Evolutionary conservation across 75 land plant genomes (phyloP).

Genomic region (Cupressus sempervirens): DNA sequence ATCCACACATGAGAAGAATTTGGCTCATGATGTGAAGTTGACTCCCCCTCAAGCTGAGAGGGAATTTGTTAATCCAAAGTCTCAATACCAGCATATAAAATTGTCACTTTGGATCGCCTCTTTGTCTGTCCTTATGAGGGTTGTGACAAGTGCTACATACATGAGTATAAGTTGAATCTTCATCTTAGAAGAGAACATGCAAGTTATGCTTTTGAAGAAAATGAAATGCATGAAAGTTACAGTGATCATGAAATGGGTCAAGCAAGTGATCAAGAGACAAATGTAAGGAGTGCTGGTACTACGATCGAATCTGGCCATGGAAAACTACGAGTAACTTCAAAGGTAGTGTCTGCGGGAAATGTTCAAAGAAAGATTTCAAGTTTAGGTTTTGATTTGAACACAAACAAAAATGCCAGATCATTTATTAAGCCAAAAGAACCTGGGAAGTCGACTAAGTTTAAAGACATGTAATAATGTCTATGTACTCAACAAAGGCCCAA

Average conservation of each 20-base stretch:
- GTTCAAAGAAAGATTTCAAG: slow-evolving; percentile 32
- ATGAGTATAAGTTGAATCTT: slow-evolving; percentile 94
- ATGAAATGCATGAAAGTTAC: slow-evolving; percentile 29
- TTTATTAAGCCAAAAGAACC: slow-evolving; percentile 31
- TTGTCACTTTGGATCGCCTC: slow-evolving; percentile 66
- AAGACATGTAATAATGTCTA: no score
- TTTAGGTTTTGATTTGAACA: slow-evolving; percentile 11
- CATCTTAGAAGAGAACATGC: slow-evolving; percentile 79
- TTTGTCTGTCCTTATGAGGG: slow-evolving; percentile 90
- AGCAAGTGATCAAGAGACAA: slow-evolving; percentile 54
- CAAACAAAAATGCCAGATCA: slow-evolving; percentile 22
- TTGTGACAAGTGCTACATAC: slow-evolving; percentile 91
- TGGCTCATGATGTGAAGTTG: slow-evolving; percentile 19
- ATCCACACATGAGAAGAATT: slow-evolving; percentile 81
- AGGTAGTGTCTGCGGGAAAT: slow-evolving; percentile 44
- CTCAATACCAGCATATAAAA: slow-evolving; percentile 28
- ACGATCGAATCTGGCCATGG: slow-evolving; percentile 38
- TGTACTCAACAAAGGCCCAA: no score
- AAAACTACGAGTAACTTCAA: slow-evolving; percentile 45
- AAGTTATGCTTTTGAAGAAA: slow-evolving; percentile 52
- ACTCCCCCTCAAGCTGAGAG: slow-evolving; percentile 40
- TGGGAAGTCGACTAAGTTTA: no score
- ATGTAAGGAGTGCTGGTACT: slow-evolving; percentile 23
- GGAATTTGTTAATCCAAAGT: slow-evolving; percentile 30
- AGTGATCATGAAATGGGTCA: slow-evolving; percentile 71